Evolutionary conservation across 78 protist genomes (phyloP).

Genomic region (Planoprotostelium fungivorum): DNA sequence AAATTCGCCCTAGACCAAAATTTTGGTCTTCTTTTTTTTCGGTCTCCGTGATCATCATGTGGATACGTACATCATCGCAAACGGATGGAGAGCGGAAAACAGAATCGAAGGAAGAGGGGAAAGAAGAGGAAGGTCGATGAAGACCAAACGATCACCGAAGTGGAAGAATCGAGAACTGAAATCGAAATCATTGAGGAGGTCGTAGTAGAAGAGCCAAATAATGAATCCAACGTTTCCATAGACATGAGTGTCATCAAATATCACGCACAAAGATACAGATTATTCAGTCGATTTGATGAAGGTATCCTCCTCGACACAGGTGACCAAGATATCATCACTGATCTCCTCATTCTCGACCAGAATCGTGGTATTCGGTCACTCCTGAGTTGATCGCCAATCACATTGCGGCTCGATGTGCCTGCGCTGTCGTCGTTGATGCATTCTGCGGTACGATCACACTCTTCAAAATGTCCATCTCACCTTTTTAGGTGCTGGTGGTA

Average conservation of each 20-base stretch:
- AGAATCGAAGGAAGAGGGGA: background rate
- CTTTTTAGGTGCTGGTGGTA: constrained; percentile 36
- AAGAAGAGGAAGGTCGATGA: background rate
- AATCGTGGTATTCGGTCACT: constrained; percentile 63
- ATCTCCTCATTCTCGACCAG: constrained; percentile 1
- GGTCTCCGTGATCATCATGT: too few species aligned
- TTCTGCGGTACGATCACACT: constrained; percentile 28
- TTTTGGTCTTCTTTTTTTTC: too few species aligned
- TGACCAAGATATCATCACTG: background rate
- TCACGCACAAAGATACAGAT: constrained; percentile 29
- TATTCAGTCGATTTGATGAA: constrained; percentile 49
- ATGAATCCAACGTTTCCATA: too few species aligned
- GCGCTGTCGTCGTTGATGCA: constrained; percentile 25
- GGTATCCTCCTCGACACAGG: constrained; percentile 52
- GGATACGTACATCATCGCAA: too few species aligned
- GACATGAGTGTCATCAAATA: constrained; percentile 8
- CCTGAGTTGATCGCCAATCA: constrained; percentile 59
- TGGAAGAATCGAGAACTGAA: background rate
- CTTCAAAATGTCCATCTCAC: background rate
- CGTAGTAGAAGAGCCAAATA: background rate
- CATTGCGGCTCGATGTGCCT: constrained; percentile 37
- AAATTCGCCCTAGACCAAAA: too few species aligned
- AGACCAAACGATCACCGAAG: background rate
- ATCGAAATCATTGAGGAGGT: background rate
- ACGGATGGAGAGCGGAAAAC: too few species aligned